Evolutionary conservation across 768 basidiomycete genomes (phyloP), one percentile per base, ranked within the genome.

Genomic region (Sistotremastrum niveocremeum): DNA sequence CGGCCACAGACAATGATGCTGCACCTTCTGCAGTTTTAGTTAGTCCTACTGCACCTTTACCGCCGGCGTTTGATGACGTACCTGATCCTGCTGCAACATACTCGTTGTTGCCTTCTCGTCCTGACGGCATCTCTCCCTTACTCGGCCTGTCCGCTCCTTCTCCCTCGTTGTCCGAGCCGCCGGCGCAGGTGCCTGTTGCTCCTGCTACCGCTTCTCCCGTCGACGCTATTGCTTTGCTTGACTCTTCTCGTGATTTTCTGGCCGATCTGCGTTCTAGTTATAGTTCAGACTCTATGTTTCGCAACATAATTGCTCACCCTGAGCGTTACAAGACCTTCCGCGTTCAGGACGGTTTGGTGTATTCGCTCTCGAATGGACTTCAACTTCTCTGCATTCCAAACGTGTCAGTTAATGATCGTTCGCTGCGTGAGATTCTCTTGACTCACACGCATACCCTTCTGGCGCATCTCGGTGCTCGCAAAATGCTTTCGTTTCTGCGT

Each of bases 381-480:
- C 40, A 11, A 38, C 35, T 4, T 20, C 36, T 10, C 43, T 46
- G 30, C 30, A 41, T 33, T 42, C 48, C 0, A 37, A 34, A 3
- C 5, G 31, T 1, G 37, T 63, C 2, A 39, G 52, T 2, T 43
- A 51, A 0, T 45, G 51, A 1, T 55, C 60, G 34, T 44, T 31
- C 50, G 7, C 20, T 57, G 41, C 28, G 12, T 4, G 47, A 52
- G 4, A 49, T 49, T 43, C 53, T 53, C 34, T 58, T 63, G 46
- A 64, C 64, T 33, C 52, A 42, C 1, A 20, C 45, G 0, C 69
- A 70, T 35, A 65, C 62, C 0, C 5, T 70, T 0, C 43, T 70
- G 2, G 68, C 66, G 0, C 69, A 70, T 41, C 45, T 70, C 0
- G 65, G 69, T 1, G 30, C 51, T 0, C 29, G 7, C 1, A 70